Evolutionary conservation across 2,329 filamentous ascomycete species (phyloP).

Genomic region (Macrophomina phaseolina): DNA sequence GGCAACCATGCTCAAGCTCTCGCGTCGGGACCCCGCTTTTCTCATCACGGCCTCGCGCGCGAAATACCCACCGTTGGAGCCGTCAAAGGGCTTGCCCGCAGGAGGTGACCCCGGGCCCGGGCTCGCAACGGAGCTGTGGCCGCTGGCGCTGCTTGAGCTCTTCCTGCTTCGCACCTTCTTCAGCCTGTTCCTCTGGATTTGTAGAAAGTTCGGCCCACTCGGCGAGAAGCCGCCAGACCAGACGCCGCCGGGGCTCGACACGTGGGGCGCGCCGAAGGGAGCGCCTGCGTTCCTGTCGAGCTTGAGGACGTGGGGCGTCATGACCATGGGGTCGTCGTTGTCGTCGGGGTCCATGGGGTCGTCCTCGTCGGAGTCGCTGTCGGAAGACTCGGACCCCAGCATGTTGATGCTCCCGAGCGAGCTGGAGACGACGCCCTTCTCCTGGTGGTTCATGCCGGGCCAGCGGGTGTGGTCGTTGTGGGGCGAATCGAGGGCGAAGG

Average conservation of each 20-base stretch:
- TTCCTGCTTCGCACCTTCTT: constrained; percentile 66
- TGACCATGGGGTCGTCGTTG: constrained; percentile 73
- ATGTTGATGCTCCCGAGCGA: constrained; percentile 82
- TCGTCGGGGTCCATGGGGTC: constrained; percentile 57
- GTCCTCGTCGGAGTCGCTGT: constrained; percentile 65
- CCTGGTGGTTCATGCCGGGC: constrained; percentile 64
- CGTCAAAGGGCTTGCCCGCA: constrained; percentile 40
- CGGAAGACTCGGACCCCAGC: constrained; percentile 80
- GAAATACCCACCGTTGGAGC: constrained; percentile 62
- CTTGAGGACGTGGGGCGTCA: constrained; percentile 78
- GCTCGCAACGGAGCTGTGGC: constrained; percentile 69
- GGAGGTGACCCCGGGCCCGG: constrained; percentile 81
- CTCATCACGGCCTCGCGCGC: constrained; percentile 55
- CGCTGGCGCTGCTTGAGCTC: constrained; percentile 73
- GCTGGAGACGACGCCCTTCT: constrained; percentile 62
- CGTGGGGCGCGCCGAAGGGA: constrained; percentile 42
- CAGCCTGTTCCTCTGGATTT: constrained; percentile 70
- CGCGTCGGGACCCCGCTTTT: constrained; percentile 67
- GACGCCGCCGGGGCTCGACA: constrained; percentile 62
- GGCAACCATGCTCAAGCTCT: constrained; percentile 89
- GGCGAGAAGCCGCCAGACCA: constrained; percentile 71
- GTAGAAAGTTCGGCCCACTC: constrained; percentile 76
- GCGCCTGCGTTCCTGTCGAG: constrained; percentile 55
- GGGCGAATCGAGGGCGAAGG: constrained; percentile 64
- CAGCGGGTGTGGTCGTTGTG: constrained; percentile 67